A percentile compares a stretch with the other conserved stretches of the same genome.
phyloP scores from a whole-genome alignment of 441 rosid genomes.

The Viola pubescens region DNA sequence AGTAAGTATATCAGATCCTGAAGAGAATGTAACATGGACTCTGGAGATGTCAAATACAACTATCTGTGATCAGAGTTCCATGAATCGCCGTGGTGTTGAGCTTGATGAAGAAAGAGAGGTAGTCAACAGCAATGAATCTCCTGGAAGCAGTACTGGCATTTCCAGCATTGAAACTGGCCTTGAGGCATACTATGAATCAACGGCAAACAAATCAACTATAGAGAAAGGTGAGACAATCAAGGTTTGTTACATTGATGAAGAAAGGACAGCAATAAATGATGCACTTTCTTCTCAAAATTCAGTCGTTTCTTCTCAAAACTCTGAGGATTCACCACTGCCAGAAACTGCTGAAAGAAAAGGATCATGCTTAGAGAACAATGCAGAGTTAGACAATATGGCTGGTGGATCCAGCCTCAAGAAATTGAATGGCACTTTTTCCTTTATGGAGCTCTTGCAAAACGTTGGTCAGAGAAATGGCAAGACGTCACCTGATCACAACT shows the following conservation, averaged over 20 bases:
- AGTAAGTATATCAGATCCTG: constrained; percentile 36
- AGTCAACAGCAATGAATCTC: constrained; percentile 36
- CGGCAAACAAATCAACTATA: constrained; percentile 25
- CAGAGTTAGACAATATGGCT: constrained; percentile 31
- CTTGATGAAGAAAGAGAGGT: constrained; percentile 46
- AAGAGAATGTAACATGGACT: constrained; percentile 36
- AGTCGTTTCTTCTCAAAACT: constrained; percentile 45
- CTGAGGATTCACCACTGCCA: constrained; percentile 30
- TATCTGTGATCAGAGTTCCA: constrained; percentile 36
- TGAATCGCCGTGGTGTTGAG: constrained; percentile 28
- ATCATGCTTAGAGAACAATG: constrained; percentile 42
- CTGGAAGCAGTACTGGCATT: constrained; percentile 34
- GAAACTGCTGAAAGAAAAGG: constrained; percentile 44
- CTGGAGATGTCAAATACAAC: constrained; percentile 31
- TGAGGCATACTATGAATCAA: constrained; percentile 26
- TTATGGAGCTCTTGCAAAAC: constrained; percentile 47
- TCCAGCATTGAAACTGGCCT: constrained; percentile 25
- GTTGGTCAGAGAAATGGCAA: constrained; percentile 29
- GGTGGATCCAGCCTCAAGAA: constrained; percentile 18
- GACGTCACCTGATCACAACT: constrained; percentile 8
- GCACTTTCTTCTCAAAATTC: constrained; percentile 48
- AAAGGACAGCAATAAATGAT: constrained; percentile 18
- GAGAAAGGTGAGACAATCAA: constrained; percentile 21
- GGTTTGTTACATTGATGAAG: constrained; percentile 18
- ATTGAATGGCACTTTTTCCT: constrained; percentile 30